Evolutionary conservation across 805 yeast species (phyloP).

Genomic region (Monosporozyma aquatica): DNA sequence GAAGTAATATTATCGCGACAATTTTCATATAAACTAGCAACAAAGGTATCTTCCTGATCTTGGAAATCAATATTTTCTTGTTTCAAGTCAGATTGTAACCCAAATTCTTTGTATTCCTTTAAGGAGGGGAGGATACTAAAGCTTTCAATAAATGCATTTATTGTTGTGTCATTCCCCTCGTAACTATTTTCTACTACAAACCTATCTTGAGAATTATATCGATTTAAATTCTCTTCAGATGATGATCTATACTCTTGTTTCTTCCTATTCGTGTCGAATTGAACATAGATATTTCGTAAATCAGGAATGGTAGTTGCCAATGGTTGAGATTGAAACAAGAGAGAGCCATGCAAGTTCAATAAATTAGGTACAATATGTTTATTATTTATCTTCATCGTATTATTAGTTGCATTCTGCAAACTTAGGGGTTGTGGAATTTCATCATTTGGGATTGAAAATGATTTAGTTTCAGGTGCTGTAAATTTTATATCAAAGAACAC

Average conservation of each 20-base stretch:
- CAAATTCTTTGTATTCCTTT: constrained; percentile 62
- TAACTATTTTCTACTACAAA: constrained; percentile 46
- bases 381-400: background rate
- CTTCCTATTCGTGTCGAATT: constrained; percentile 27
- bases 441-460: background rate
- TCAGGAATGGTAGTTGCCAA: constrained; percentile 33
- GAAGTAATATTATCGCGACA: constrained; percentile 43
- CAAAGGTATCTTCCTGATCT: constrained; percentile 38
- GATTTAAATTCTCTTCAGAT: background rate
- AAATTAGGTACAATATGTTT: constrained; percentile 4
- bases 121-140: constrained; percentile 49
- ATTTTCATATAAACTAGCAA: constrained; percentile 58
- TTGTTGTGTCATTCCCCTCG: constrained; percentile 56
- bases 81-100: constrained; percentile 23
- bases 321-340: constrained; percentile 29
- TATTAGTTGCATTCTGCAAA: background rate
- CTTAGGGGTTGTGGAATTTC: background rate
- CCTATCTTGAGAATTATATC: constrained; percentile 18
- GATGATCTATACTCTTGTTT: background rate
- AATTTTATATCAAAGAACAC: constrained; percentile 41
- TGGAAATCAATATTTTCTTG: constrained; percentile 14
- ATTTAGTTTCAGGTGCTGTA: constrained; percentile 4
- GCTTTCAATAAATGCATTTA: constrained; percentile 45
- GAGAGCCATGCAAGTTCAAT: constrained; percentile 26
- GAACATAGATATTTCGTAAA: constrained; percentile 38